Percentiles rank a stretch among this genome's conserved stretches.
Evolutionary conservation across 2,329 filamentous ascomycete genomes (phyloP).

Genomic region (Akanthomyces dipterigenus): DNA sequence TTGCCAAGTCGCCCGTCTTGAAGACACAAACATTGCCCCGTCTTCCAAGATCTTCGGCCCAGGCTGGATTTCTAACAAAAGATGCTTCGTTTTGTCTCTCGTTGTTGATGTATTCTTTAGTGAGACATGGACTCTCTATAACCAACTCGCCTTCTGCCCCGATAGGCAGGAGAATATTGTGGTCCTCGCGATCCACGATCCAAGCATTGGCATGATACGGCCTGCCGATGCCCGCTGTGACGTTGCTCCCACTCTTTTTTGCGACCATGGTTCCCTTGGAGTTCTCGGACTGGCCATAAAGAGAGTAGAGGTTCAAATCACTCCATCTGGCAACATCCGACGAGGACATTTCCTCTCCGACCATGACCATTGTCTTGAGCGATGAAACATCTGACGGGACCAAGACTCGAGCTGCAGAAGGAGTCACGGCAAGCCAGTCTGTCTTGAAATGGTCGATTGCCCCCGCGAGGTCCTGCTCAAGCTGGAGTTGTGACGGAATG

Average conservation of each 20-base stretch:
- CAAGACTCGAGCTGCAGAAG: background rate
- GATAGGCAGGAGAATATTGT: background rate
- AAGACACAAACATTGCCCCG: background rate
- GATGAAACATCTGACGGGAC: background rate
- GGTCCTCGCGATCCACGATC: background rate
- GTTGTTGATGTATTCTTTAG: background rate
- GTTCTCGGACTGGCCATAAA: slow-evolving; percentile 3
- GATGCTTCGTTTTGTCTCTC: background rate
- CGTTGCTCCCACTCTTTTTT: background rate
- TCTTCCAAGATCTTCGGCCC: background rate
- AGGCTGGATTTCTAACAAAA: background rate
- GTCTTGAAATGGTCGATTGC: background rate
- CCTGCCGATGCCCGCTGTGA: background rate
- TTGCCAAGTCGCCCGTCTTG: background rate
- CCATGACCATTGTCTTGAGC: background rate
- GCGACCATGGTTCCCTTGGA: slow-evolving; percentile 5
- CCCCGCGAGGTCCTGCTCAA: background rate
- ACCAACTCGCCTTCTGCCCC: background rate
- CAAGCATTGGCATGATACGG: background rate
- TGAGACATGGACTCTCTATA: background rate
- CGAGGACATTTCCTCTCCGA: background rate
- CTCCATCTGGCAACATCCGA: background rate
- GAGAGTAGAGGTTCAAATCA: slow-evolving; percentile 3
- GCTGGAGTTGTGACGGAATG: background rate
- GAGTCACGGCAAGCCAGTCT: background rate